Base-by-base conservation (phyloP, 1,139 yeast species). In the Geotrichum carabidarum region DNA sequence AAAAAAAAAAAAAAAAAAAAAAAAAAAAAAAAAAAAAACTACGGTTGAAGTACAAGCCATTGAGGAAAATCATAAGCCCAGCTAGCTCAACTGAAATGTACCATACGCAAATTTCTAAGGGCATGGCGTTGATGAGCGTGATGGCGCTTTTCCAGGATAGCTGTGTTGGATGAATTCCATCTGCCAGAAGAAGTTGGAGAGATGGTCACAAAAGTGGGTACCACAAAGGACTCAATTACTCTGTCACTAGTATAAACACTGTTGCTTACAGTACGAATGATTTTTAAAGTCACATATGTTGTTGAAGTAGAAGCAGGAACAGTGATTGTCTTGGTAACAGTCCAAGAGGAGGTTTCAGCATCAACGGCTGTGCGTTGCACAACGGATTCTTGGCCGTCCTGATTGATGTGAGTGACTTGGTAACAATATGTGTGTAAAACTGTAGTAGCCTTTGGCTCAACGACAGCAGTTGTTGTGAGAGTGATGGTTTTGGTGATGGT, bases 291-390 rank as follows among this genome's bases (percentile, higher is more conserved):
- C 18, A 35, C 12, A 17, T 42, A 17, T 8, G 32, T 15, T 4
- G 50, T 45, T n/a, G 54, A 11, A n/a, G 47, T 40, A 12, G 47
- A 17, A 37, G 44, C 48, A 27, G 55, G 55, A 22, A 52, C 51
- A 27, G 55, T 53, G 14, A 53, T 14, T n/a, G 55, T 53, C 14
- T 36, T 18, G 14, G 55, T 53, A 8, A 30, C 35, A 7, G 55
- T 52, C 18, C 41, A 34, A 4, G 55, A 32, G 32, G 45, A 14
- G 12, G 55, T 53, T 32, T 45, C 47, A 11, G 49, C 38, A 35
- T 38, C 51, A 30, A 46, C 48, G n/a, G 52, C 51, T 14, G 55
- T 48, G 34, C 55, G 42, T 14, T 17, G 30, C 31, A 52, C 48
- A 17, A 49, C 44, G 30, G 37, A 12, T 7, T 38, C 30, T 18